These are phyloP conservation scores for Oenanthe javanica DNA, from an alignment of 140 eudicot species.

Conservation along the genomic window DNA sequence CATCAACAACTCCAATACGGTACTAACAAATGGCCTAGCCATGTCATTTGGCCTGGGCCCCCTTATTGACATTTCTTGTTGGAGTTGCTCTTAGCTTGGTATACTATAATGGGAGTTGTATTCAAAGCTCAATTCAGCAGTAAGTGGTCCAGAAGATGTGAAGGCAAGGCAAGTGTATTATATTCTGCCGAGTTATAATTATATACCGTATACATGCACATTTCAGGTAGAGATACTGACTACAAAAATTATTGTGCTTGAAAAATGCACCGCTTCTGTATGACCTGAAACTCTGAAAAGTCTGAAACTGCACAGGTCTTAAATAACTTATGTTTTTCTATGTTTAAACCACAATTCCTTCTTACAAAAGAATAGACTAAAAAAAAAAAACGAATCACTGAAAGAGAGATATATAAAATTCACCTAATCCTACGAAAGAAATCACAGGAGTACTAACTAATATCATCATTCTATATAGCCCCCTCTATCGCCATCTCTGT, in stretches of 20 bases:
- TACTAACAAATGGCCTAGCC: too few relatives aligned
- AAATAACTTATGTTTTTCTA: neutral
- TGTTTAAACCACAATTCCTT: slow-evolving; percentile 15
- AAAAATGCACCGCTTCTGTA: neutral
- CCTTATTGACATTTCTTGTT: too few relatives aligned
- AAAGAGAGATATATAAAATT: neutral
- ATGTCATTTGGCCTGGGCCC: too few relatives aligned
- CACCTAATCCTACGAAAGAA: neutral
- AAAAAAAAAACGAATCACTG: slow-evolving; percentile 17
- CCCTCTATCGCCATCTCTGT: neutral
- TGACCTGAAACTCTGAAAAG: neutral
- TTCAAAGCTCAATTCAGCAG: neutral
- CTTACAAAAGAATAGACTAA: slow-evolving; percentile 51
- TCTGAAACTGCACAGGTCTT: neutral
- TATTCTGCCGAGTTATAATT: too few relatives aligned
- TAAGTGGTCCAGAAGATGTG: too few relatives aligned
- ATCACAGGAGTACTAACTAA: neutral
- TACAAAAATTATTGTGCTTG: neutral
- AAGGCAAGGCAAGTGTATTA: too few relatives aligned
- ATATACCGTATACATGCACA: neutral
- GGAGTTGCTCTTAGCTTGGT: too few relatives aligned
- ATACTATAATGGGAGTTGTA: neutral
- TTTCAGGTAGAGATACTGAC: neutral
- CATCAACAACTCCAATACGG: too few relatives aligned
- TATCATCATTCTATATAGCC: neutral